These are phyloP conservation scores for Apiospora saccharicola DNA, from an alignment of 2,329 filamentous ascomycete genomes.

Conservation along the genomic window DNA sequence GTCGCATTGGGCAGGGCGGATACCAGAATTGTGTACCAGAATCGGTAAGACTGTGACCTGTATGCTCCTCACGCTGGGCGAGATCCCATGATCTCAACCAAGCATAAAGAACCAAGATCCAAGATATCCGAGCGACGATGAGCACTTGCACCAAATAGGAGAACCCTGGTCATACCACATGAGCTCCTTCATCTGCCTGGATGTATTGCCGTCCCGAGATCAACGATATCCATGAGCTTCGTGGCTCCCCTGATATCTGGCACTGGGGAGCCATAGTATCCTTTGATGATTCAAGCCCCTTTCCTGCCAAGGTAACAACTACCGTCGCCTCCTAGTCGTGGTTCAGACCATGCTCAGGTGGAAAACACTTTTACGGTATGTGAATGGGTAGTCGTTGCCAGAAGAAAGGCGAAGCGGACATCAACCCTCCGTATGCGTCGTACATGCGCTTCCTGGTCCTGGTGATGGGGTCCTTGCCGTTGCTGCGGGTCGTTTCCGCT, in stretches of 20 bases:
- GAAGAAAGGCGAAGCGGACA: too few relatives aligned
- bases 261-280: too few relatives aligned
- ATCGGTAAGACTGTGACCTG: neutral
- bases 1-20: neutral
- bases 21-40: neutral
- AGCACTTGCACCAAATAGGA: neutral
- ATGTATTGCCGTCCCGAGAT: neutral
- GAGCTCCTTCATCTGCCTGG: neutral
- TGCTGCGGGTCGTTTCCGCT: neutral
- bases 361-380: too few relatives aligned
- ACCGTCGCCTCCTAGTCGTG: too few relatives aligned
- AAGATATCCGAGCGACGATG: neutral
- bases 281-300: too few relatives aligned
- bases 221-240: too few relatives aligned
- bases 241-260: too few relatives aligned
- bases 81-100: neutral
- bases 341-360: too few relatives aligned
- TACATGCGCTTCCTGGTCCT: neutral
- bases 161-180: neutral
- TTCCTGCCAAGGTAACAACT: too few relatives aligned
- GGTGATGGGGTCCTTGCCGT: neutral
- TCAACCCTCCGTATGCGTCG: neutral
- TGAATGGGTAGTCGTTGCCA: too few relatives aligned
- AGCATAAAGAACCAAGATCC: neutral
- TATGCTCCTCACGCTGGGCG: neutral